Base-by-base conservation (phyloP, 2,329 filamentous ascomycete genomes). In the Pezicula neosporulosa region DNA sequence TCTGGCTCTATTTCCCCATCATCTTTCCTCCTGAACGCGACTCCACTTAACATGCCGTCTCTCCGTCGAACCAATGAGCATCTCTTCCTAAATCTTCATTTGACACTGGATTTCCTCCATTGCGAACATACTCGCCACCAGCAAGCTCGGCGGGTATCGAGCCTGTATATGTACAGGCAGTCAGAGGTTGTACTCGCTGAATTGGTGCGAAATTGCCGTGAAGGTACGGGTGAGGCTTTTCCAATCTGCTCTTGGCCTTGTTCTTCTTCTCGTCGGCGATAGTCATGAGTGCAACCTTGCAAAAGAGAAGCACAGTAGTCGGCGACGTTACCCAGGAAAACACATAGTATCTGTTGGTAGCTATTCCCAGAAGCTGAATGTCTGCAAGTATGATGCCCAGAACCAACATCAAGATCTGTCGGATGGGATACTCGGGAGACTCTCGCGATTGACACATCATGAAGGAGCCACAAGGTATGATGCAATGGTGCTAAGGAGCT, bases 41-140 rank as follows among this genome's bases (percentile, higher is more conserved):
- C 84, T 1, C 86, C 86, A 28, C 80, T 80, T 10, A 89, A 77
- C 86, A 89, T 89, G 4, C 86, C 86, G 63, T 89, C 85, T 89
- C 85, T 30, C 86, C 86, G 58, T 89, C 86, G 55, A 89, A 89
- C 85, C 85, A 89, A 63, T 89, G 86, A 8, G 82, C 77, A 62
- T 86, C 82, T 56, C 83, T 75, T 37, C 76, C 77, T 3, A 81
- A 65, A 49, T 86, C 79, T 19, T 79, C 72, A 52, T 87, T 83
- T 27, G 76, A 76, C 7, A 86, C 72, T 6, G 86, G 85, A 60
- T 89, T 89, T 27, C 81, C 83, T 38, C 86, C 86, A 63, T 89
- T 90, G 15, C 86, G 80, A 27, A 89, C 80, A 60, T 89, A 89
- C 66, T 89, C 79, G 12, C 86, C 86, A 1, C 84, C 86, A 8